These are phyloP conservation scores for Russula emetica DNA, from an alignment of 768 basidiomycete species.

Conservation along the genomic window DNA sequence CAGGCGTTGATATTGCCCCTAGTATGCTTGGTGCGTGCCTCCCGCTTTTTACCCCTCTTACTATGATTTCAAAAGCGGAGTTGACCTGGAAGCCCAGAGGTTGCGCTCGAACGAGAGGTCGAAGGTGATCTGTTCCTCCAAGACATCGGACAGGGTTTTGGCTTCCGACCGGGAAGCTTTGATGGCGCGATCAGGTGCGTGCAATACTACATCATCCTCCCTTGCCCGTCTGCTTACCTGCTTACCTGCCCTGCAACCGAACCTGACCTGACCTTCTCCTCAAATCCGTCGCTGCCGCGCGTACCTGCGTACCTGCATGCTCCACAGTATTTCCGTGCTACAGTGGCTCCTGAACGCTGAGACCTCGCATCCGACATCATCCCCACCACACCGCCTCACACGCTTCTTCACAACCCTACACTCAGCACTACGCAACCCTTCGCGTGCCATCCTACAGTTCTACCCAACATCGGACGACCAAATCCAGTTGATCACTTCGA, in stretches of 20 bases:
- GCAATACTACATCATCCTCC: slow-evolving; percentile 10
- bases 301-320: too few relatives aligned
- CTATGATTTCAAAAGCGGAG: neutral
- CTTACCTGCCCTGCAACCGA: too few relatives aligned
- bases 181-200: slow-evolving; percentile 93
- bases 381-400: slow-evolving; percentile 76
- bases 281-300: neutral
- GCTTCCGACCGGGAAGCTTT: slow-evolving; percentile 94
- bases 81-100: slow-evolving; percentile 50
- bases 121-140: slow-evolving; percentile 96
- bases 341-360: slow-evolving; percentile 99
- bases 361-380: slow-evolving; percentile 82
- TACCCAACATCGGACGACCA: slow-evolving; percentile 98
- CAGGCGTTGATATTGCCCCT: slow-evolving; percentile 90
- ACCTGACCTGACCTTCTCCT: too few relatives aligned
- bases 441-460: slow-evolving; percentile 86
- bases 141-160: slow-evolving; percentile 97
- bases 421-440: slow-evolving; percentile 78
- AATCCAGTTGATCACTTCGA: slow-evolving; percentile 88
- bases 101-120: slow-evolving; percentile 91
- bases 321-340: slow-evolving; percentile 85
- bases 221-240: neutral
- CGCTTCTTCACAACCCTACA: slow-evolving; percentile 93
- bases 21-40: slow-evolving; percentile 84
- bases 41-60: neutral